phyloP scores from a whole-genome alignment of 2,329 filamentous ascomycete genomes.

The Volutella citrinella region DNA sequence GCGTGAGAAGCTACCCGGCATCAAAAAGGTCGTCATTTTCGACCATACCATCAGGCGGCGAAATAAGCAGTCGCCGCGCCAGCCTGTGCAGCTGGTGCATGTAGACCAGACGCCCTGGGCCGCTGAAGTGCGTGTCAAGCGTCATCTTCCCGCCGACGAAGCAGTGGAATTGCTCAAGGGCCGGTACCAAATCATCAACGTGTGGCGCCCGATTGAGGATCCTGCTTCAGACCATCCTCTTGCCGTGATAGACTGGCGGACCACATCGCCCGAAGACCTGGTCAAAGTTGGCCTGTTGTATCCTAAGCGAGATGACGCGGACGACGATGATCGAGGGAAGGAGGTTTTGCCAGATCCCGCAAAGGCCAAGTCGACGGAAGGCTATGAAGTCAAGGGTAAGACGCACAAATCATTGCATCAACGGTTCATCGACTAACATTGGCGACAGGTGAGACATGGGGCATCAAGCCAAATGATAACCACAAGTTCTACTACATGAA shows the following conservation, averaged over 20 bases:
- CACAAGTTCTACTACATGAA: constrained; percentile 25
- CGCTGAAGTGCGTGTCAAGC: constrained; percentile 57
- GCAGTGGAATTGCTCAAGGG: constrained; percentile 33
- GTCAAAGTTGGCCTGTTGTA: constrained; percentile 22
- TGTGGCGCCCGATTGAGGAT: constrained; percentile 32
- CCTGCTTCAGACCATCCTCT: constrained; percentile 21
- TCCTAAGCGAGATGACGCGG: constrained; percentile 16
- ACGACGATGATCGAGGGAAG: constrained; percentile 23
- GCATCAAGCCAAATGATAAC: constrained; percentile 14
- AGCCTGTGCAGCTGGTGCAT: constrained; percentile 68
- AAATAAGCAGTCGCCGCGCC: constrained; percentile 51
- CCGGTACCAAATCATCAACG: constrained; percentile 54
- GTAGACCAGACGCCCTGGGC: constrained; percentile 68
- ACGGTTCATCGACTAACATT: no score
- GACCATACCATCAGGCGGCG: constrained; percentile 67
- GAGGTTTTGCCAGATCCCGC: constrained; percentile 17
- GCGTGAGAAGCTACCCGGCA: constrained; percentile 48
- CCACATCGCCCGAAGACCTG: constrained; percentile 20
- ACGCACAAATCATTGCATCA: neutral
- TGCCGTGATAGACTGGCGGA: constrained; percentile 22
- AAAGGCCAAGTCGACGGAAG: constrained; percentile 15
- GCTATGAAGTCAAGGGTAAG: constrained; percentile 18
- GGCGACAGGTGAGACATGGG: constrained; percentile 14
- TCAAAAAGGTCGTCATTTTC: constrained; percentile 65
- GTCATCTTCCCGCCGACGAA: constrained; percentile 51